These are phyloP conservation scores for Eucalyptus polybractea DNA, from an alignment of 345 rosid genomes.

Conservation along the genomic window DNA sequence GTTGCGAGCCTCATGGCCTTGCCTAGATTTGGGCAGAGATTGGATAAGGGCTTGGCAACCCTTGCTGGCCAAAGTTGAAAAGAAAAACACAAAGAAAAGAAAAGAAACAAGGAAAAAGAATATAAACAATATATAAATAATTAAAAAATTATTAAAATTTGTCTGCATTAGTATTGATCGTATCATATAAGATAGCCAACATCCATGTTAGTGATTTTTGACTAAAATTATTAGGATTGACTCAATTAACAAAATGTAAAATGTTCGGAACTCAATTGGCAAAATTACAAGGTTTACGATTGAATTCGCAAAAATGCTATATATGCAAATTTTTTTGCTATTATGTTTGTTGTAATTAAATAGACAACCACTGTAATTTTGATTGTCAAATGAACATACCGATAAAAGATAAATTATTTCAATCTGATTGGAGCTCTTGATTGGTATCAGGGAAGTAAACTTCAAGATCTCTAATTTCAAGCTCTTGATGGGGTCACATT, in stretches of 20 bases:
- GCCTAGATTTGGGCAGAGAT: too few relatives aligned
- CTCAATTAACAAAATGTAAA: too few relatives aligned
- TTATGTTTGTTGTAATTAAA: background rate
- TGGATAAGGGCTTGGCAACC: too few relatives aligned
- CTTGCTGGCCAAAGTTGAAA: too few relatives aligned
- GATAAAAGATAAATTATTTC: background rate
- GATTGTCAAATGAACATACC: background rate
- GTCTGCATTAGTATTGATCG: accelerated
- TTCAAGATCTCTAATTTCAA: background rate
- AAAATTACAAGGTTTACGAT: too few relatives aligned
- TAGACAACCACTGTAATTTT: background rate
- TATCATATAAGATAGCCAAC: accelerated
- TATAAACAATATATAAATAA: too few relatives aligned
- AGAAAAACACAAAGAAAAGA: too few relatives aligned
- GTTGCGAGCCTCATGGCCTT: too few relatives aligned
- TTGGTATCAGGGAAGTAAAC: background rate
- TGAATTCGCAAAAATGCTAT: background rate
- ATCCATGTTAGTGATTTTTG: too few relatives aligned
- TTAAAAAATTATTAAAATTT: too few relatives aligned
- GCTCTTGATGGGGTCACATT: background rate
- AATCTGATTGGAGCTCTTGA: background rate
- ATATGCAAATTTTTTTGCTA: too few relatives aligned
- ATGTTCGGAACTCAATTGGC: accelerated
- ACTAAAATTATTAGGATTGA: accelerated
- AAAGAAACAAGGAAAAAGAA: too few relatives aligned